These are phyloP conservation scores for Stereocaulon alpinum DNA, from an alignment of 495 filamentous ascomycete species.

Conservation along the genomic window DNA sequence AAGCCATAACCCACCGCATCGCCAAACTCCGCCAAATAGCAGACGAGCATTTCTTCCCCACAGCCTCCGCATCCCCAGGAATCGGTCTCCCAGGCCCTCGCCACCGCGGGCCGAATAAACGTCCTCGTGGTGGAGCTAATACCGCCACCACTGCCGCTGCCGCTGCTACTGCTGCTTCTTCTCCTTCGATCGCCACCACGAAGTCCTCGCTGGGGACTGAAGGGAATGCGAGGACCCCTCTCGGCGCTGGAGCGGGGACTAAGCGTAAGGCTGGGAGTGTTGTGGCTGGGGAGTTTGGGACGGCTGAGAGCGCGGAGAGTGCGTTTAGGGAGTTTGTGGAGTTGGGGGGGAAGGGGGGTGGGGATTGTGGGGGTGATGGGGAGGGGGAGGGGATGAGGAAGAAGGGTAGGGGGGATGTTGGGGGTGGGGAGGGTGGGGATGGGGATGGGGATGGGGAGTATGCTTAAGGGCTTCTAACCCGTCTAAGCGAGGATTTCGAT, in stretches of 20 bases:
- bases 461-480: too few relatives aligned
- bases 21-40: background rate
- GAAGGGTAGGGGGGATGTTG: background rate
- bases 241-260: background rate
- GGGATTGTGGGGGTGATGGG: background rate
- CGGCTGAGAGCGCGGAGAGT: too few relatives aligned
- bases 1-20: slow-evolving; percentile 1
- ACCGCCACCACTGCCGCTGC: too few relatives aligned
- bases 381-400: background rate
- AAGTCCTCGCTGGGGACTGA: background rate
- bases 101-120: background rate
- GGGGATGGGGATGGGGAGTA: background rate
- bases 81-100: background rate
- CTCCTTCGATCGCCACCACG: background rate
- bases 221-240: too few relatives aligned
- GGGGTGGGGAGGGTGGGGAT: background rate
- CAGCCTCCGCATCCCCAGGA: background rate
- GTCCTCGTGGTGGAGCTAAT: background rate
- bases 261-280: background rate
- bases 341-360: background rate
- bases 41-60: background rate
- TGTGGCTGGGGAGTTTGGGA: too few relatives aligned
- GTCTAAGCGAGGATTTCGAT: background rate
- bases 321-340: background rate
- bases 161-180: too few relatives aligned